Base-by-base conservation (phyloP, 2,329 filamentous ascomycete genomes). In the Rhynchosporium graminicola region DNA sequence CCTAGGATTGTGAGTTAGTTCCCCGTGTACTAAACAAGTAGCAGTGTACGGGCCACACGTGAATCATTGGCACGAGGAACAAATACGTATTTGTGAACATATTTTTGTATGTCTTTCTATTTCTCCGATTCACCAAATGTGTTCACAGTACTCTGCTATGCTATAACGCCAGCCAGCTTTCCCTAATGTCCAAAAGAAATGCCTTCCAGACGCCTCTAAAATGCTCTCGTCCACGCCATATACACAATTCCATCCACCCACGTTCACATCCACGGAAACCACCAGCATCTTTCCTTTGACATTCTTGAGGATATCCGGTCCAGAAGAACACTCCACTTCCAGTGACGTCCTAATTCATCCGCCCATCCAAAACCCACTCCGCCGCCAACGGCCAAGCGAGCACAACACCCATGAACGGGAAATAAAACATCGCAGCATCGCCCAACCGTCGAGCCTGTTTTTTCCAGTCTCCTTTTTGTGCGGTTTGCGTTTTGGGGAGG, bases 391-490 rank as follows among this genome's bases (percentile, higher is more conserved):
- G 67, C 67, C 67, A 68, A 13, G 61, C 55, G 36, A 68, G 56
- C n/a, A 68, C 52, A 13, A 65, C 20, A 28, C 46, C 62, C 43
- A 65, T 62, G 26, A 47, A 52, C 2, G 68, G 68, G 57, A 68
- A 63, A 60, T 65, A 70, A 28, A 68, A 64, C 50, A 66, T 61
- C n/a, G 63, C 60, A 38, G 48, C 52, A 33, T 51, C 58, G 3
- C 66, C 65, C 9, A 68, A 6, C 29, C 55, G 52, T 55, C 55
- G 59, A 9, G 60, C 29, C 36, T 68, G 65, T 31, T 55, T 60
- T 0, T 45, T 60, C 67, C 67, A 70, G 54, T 70, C 69, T 7
- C 63, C 66, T 33, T 62, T 64, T 20, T 61, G 61, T 2, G 62
- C 42, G 20, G 59, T 57, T 20, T 51, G 29, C 1, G 62, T 61